Percentiles rank a stretch among this genome's conserved stretches.
These are phyloP conservation scores for Casuarina glauca DNA, from an alignment of 306 rosid genomes.

Conservation along the genomic window DNA sequence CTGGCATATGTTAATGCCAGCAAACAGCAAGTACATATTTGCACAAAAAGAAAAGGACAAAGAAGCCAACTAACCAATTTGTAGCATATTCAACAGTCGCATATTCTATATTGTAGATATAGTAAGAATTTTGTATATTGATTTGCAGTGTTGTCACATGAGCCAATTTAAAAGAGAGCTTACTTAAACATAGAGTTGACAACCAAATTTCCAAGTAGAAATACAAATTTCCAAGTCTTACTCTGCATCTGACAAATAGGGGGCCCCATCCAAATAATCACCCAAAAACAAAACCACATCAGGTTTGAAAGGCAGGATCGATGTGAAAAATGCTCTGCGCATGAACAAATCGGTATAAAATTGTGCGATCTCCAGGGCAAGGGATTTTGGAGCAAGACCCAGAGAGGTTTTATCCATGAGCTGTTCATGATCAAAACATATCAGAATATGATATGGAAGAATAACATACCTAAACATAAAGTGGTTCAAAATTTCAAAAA, in stretches of 20 bases:
- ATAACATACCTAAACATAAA: conserved; percentile 1
- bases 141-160: conserved; percentile 12
- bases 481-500: background rate
- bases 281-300: conserved; percentile 75
- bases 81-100: conserved; percentile 1
- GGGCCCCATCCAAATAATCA: conserved; percentile 87
- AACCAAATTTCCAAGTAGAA: conserved; percentile 6
- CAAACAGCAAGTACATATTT: background rate
- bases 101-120: background rate
- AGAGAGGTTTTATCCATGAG: conserved; percentile 84
- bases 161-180: conserved; percentile 6
- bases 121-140: conserved; percentile 3
- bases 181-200: conserved; percentile 8
- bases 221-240: conserved; percentile 42
- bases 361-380: conserved; percentile 63
- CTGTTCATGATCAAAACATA: conserved; percentile 40
- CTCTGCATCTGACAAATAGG: conserved; percentile 66
- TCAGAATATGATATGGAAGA: conserved; percentile 21
- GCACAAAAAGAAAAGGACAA: background rate
- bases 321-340: conserved; percentile 74
- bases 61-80: conserved; percentile 20
- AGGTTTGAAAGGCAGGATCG: conserved; percentile 67
- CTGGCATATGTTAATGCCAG: background rate
- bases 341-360: conserved; percentile 80
- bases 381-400: conserved; percentile 61